Base-by-base conservation (phyloP, 1,284 basidiomycete species). In the Tranzscheliella williamsii region DNA sequence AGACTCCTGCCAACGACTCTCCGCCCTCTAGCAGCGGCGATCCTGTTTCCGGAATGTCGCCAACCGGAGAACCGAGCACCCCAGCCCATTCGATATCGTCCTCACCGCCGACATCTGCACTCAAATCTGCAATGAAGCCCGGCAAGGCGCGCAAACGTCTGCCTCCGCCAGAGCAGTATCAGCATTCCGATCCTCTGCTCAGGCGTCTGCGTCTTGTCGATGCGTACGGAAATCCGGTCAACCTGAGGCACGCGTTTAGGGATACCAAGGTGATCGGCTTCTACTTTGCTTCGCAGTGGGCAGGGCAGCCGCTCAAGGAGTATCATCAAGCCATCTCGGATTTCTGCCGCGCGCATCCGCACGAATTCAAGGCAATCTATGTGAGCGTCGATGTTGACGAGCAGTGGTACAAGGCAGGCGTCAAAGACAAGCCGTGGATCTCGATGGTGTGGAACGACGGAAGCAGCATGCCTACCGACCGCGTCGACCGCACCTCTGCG, bases 361-460 rank as follows among this genome's bases (percentile, higher is more conserved):
- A 79, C 43, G 75, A 74, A 38, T 69, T 73, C 56, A 79, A 78
- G 50, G 58, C 65, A 4, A 53, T 80, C 37, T 80, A 78, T 43
- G 73, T 78, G 17, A 75, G 71, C 30, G 71, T 79, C 29, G 79
- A 79, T 45, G 63, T 73, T 7, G 67, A 71, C 45, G 67, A 72
- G 24, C 42, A 61, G 38, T 72, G 71, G 51, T 79, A 70, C 58
- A 68, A 78, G 33, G 50, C 56, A 0, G 72, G 75, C 24, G 70
- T 73, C 18, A 60, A 62, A 16, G 69, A 67, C 17, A 72, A 72
- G 36, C 75, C 75, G 7, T 77, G 73, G 73, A 66, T 77, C 24
- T 64, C 68, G 16, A 76, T 77, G 73, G 73, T 64, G 2, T 79
- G 78, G 78, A 73, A 79, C 57, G 79, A 79, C 52, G 79, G 79